phyloP scores from a whole-genome alignment of 1,284 basidiomycete species.

The Exobasidium rhododendri region DNA sequence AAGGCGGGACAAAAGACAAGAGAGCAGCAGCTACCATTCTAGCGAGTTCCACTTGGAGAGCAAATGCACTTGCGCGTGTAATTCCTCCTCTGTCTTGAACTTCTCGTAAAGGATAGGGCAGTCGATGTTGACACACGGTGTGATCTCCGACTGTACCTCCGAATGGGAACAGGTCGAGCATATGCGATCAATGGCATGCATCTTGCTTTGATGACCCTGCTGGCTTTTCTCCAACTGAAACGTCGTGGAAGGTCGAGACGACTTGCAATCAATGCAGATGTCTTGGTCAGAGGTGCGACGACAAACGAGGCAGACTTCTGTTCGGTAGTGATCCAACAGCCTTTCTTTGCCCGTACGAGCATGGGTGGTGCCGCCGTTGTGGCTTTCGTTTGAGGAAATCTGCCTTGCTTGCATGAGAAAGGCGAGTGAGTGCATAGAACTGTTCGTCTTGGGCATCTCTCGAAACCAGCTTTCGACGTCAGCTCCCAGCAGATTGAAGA shows the following conservation, averaged over 20 bases:
- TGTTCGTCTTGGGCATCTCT: constrained; percentile 67
- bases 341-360: constrained; percentile 57
- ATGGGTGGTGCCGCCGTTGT: constrained; percentile 13
- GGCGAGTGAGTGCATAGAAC: constrained; percentile 17
- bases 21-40: not conserved
- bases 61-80: not conserved
- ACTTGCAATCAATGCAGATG: constrained; percentile 36
- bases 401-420: constrained; percentile 20
- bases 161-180: constrained; percentile 33
- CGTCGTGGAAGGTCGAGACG: constrained; percentile 18
- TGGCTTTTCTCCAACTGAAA: constrained; percentile 19
- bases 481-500: constrained; percentile 87
- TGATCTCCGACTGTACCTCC: constrained; percentile 8
- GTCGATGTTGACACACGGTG: constrained; percentile 43
- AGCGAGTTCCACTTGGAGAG: not conserved
- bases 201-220: constrained; percentile 21
- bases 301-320: constrained; percentile 70
- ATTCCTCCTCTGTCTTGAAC: constrained; percentile 3
- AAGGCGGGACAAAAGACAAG: too few species aligned
- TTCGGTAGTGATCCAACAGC: constrained; percentile 75
- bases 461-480: constrained; percentile 85
- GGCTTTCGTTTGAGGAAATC: constrained; percentile 32
- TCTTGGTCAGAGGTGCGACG: constrained; percentile 60
- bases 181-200: constrained; percentile 25
- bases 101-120: constrained; percentile 46